Evolutionary conservation across 371 early-diverging fungal genomes (phyloP).

Genomic region (Mortierella sp.): DNA sequence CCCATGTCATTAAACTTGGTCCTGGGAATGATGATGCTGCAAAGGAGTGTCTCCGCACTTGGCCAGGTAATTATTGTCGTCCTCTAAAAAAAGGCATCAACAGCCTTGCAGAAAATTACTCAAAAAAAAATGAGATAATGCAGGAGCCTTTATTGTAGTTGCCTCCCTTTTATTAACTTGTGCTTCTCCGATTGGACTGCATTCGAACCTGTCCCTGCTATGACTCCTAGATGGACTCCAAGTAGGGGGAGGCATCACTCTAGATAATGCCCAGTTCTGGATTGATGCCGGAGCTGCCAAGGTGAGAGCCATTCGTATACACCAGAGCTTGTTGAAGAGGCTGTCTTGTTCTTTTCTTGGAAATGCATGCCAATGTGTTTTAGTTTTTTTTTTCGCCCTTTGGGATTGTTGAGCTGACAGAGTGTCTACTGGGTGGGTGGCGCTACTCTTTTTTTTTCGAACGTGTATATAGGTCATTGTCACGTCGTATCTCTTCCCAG

Average conservation of each 20-base stretch:
- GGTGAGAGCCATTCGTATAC: constrained; percentile 54
- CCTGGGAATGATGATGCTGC: constrained; percentile 92
- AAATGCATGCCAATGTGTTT: background rate
- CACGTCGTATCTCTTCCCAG: constrained; percentile 94
- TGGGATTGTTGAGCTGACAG: constrained; percentile 7
- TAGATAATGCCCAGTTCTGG: constrained; percentile 92
- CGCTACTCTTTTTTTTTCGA: no score
- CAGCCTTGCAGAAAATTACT: background rate
- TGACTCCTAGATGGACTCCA: constrained; percentile 77
- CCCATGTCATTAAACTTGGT: constrained; percentile 96
- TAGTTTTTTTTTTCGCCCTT: background rate
- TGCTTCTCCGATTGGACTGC: constrained; percentile 5
- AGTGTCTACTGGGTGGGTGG: background rate
- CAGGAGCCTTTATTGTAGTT: background rate
- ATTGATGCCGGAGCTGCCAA: constrained; percentile 89
- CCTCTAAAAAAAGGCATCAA: background rate
- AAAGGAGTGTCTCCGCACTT: constrained; percentile 82
- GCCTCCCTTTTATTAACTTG: constrained; percentile 4
- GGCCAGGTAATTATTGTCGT: constrained; percentile 75
- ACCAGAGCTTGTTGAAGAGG: background rate
- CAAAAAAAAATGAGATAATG: background rate
- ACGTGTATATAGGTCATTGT: constrained; percentile 83
- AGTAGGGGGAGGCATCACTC: constrained; percentile 95
- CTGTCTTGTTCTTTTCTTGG: constrained; percentile 14
- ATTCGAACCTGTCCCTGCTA: background rate